Conservation (phyloP, 2,329 filamentous ascomycete species). For the Fusarium mangiferae region DNA sequence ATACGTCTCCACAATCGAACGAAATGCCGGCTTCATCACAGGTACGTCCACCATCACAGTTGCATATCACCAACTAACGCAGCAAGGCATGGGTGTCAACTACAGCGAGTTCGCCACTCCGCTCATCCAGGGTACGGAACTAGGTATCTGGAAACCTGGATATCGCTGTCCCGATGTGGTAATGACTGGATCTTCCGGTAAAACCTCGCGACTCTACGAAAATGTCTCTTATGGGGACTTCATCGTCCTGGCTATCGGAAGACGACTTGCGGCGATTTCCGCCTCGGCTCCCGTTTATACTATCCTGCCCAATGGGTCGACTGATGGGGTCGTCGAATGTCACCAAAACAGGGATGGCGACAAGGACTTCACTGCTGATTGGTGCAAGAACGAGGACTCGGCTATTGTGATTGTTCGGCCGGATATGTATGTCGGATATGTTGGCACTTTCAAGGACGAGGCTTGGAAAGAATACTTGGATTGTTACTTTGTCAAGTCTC, state of each 20-base stretch:
- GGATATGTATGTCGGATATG: slow-evolving; percentile 38
- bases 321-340: not conserved
- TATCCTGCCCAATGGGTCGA: not conserved
- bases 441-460: not conserved
- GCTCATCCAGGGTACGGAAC: slow-evolving; percentile 3
- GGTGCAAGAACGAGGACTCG: not conserved
- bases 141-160: slow-evolving; percentile 23
- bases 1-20: slow-evolving; percentile 59
- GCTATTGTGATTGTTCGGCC: slow-evolving; percentile 23
- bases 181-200: not conserved
- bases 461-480: slow-evolving; percentile 23
- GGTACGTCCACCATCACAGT: slow-evolving; percentile 41
- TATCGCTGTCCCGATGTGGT: slow-evolving; percentile 28
- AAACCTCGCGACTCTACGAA: slow-evolving; percentile 4
- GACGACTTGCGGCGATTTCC: not conserved
- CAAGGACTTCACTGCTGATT: slow-evolving; percentile 10
- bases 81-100: slow-evolving; percentile 25
- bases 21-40: slow-evolving; percentile 60
- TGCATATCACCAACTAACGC: not conserved
- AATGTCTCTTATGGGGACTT: slow-evolving; percentile 8
- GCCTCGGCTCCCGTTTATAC: not conserved
- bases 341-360: not conserved
- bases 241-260: not conserved
- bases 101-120: slow-evolving; percentile 22
- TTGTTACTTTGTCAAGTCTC: not conserved